phyloP scores from a whole-genome alignment of 148 eudicot species.

The Chenopodium quinoa region DNA sequence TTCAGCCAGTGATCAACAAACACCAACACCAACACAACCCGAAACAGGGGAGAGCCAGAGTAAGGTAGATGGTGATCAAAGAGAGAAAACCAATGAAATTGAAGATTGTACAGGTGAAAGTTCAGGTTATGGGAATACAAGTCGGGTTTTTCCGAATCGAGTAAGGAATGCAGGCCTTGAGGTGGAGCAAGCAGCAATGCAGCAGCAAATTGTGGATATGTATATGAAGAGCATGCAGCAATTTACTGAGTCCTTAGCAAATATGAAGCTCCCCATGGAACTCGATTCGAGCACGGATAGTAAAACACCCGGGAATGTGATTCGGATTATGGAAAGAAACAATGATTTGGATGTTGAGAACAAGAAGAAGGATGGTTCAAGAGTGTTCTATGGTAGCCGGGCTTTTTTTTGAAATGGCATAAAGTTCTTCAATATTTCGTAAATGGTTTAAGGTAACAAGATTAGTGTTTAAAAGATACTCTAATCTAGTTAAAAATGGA shows the following conservation, averaged over 20 bases:
- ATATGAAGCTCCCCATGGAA: slow-evolving; percentile 85
- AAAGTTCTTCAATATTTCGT: neutral
- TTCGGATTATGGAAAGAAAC: slow-evolving; percentile 25
- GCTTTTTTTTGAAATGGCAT: slow-evolving; percentile 54
- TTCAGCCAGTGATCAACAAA: slow-evolving; percentile 10
- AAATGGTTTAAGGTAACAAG: neutral
- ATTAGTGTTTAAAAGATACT: neutral
- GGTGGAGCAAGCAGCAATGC: slow-evolving; percentile 67
- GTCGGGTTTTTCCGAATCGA: slow-evolving; percentile 32
- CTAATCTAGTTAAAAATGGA: neutral
- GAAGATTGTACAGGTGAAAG: slow-evolving; percentile 23
- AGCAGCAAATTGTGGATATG: slow-evolving; percentile 80
- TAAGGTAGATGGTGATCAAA: slow-evolving; percentile 11
- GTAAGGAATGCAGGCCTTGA: slow-evolving; percentile 36
- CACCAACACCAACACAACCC: neutral
- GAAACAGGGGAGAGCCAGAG: slow-evolving; percentile 30
- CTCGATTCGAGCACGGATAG: slow-evolving; percentile 35
- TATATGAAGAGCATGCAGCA: slow-evolving; percentile 85
- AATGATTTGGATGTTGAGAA: slow-evolving; percentile 37
- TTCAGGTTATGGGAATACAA: slow-evolving; percentile 15
- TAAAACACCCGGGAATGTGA: slow-evolving; percentile 29
- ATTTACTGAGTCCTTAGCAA: slow-evolving; percentile 68
- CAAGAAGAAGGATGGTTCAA: slow-evolving; percentile 54
- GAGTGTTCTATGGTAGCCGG: slow-evolving; percentile 83
- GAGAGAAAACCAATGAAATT: slow-evolving; percentile 24